Percentiles rank a stretch among this genome's conserved stretches.
Conservation (phyloP, 768 basidiomycete species). For the Lentinus tigrinus region DNA sequence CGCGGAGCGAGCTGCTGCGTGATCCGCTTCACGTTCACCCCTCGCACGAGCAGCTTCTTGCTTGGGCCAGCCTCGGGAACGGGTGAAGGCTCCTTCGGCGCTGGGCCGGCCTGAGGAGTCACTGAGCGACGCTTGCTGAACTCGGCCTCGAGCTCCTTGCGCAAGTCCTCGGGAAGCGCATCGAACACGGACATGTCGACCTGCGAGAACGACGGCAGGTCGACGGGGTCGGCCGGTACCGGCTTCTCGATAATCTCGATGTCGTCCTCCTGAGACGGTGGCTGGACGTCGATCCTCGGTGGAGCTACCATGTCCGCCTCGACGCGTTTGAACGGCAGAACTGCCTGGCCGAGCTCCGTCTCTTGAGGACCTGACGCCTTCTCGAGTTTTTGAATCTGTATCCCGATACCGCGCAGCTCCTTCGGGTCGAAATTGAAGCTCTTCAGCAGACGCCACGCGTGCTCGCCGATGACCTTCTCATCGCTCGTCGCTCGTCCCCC, state of each 20-base stretch:
- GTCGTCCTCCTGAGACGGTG: constrained; percentile 33
- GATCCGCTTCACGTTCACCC: constrained; percentile 53
- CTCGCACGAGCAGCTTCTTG: constrained; percentile 29
- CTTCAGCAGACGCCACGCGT: constrained; percentile 73
- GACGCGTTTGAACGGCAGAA: constrained; percentile 53
- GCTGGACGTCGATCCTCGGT: constrained; percentile 26
- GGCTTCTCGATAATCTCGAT: constrained; percentile 12
- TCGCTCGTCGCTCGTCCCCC: constrained; percentile 76
- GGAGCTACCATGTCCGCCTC: not conserved
- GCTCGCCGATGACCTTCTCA: constrained; percentile 64
- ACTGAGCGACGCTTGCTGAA: constrained; percentile 56
- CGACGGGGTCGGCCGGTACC: constrained; percentile 13
- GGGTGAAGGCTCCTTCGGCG: constrained; percentile 5
- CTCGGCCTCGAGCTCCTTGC: constrained; percentile 64
- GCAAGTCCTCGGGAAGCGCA: constrained; percentile 68
- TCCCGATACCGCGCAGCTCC: constrained; percentile 89
- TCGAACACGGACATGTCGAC: constrained; percentile 70
- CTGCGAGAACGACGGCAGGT: constrained; percentile 73
- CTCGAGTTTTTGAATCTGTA: constrained; percentile 90
- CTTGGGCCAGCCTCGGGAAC: constrained; percentile 3
- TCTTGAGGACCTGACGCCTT: constrained; percentile 33
- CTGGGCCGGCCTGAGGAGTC: constrained; percentile 37
- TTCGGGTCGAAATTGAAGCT: constrained; percentile 75
- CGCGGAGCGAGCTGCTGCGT: constrained; percentile 63
- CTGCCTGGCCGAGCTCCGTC: constrained; percentile 53